Conservation (phyloP, 495 filamentous ascomycete genomes). For the Tuber umbilicatum region DNA sequence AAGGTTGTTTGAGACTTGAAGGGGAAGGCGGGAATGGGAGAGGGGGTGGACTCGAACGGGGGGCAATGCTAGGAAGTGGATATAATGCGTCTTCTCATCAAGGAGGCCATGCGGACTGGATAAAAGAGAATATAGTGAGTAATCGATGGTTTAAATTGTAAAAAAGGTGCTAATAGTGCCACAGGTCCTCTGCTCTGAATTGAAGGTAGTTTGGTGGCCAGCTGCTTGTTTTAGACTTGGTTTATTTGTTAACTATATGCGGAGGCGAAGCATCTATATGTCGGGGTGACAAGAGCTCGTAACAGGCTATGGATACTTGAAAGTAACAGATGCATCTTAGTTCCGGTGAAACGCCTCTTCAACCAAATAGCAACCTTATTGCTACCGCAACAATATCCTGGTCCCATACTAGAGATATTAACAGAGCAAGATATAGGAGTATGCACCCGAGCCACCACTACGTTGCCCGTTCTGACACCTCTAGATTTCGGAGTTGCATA, state of each 20-base stretch:
- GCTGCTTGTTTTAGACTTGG: neutral
- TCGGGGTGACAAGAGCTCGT: constrained; percentile 18
- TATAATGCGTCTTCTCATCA: neutral
- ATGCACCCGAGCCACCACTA: no score
- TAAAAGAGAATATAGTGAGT: constrained; percentile 15
- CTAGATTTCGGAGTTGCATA: constrained; percentile 6
- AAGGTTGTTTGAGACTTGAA: no score
- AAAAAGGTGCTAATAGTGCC: neutral
- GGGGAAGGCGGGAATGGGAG: no score
- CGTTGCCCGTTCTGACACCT: constrained; percentile 6
- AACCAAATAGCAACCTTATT: constrained; percentile 2
- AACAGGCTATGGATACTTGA: constrained; percentile 19
- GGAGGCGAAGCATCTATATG: constrained; percentile 15
- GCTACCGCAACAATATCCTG: neutral
- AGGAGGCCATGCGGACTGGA: neutral
- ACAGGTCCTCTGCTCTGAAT: constrained; percentile 22
- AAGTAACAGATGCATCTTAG: neutral
- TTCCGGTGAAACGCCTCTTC: constrained; percentile 14
- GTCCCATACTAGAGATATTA: constrained; percentile 14
- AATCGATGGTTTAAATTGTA: neutral
- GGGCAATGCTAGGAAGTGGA: no score
- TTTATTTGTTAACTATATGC: neutral
- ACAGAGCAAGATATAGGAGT: neutral
- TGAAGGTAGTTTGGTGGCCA: constrained; percentile 7
- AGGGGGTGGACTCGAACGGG: no score